Conservation (phyloP, 345 rosid genomes). For the Arabis alpina region DNA sequence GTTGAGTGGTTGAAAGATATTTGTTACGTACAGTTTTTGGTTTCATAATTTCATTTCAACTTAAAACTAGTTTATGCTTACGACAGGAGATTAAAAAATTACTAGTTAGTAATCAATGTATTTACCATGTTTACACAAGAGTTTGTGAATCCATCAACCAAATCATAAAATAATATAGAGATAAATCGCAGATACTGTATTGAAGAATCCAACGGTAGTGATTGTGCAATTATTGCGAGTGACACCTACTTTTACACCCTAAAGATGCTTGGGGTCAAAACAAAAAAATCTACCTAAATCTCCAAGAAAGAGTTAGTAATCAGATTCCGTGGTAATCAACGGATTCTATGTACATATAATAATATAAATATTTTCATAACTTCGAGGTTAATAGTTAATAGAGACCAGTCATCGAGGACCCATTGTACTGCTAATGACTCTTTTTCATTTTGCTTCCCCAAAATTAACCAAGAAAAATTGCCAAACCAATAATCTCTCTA, state of each 20-base stretch:
- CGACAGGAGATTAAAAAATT: not conserved
- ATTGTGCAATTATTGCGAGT: slow-evolving; percentile 34
- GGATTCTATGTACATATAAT: slow-evolving; percentile 1
- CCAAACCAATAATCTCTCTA: not conserved
- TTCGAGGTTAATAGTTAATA: slow-evolving; percentile 40
- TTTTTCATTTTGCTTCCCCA: slow-evolving; percentile 10
- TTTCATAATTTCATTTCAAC: not conserved
- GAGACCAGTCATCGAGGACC: slow-evolving; percentile 19
- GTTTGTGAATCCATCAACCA: slow-evolving; percentile 7
- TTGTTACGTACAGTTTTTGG: not conserved
- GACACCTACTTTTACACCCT: slow-evolving; percentile 30
- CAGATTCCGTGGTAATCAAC: slow-evolving; percentile 40
- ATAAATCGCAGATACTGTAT: not conserved
- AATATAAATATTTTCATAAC: slow-evolving; percentile 35
- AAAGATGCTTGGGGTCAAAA: slow-evolving; percentile 25
- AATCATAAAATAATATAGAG: slow-evolving; percentile 17
- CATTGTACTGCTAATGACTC: slow-evolving; percentile 8
- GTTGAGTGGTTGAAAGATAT: slow-evolving; percentile 8
- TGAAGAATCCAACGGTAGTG: slow-evolving; percentile 37
- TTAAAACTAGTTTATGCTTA: not conserved
- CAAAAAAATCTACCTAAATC: not conserved
- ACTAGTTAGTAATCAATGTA: not conserved
- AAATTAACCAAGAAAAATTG: slow-evolving; percentile 10
- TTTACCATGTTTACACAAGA: not conserved
- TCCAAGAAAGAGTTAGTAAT: slow-evolving; percentile 17